Evolutionary conservation across 2,329 filamentous ascomycete species (phyloP), one percentile per base, ranked within the genome.

Genomic region (Xylaria arbuscula): DNA sequence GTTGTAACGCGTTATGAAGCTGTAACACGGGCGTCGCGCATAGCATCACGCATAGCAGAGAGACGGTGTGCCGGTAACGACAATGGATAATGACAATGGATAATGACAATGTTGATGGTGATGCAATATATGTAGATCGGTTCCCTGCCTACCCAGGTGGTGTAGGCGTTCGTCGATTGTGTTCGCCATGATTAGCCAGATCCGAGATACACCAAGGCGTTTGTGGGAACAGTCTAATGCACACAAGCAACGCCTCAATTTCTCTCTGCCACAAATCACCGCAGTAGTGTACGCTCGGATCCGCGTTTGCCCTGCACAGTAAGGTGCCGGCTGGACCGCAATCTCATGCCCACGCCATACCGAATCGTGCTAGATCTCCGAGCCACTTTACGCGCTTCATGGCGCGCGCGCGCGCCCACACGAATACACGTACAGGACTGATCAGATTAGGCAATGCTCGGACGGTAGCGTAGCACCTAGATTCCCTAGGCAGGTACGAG

Each of bases 371-470:
- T 55, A 68, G 55, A 61, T 61, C 48, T 45, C 63, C 54, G 64
- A 64, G 54, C 70, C 69, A 72, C 69, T 72, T 72, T 71, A 72
- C 69, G 69, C 69, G 69, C 68, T 69, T 65, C 56, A 32, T 54
- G 55, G 53, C 66, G 61, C 40, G 57, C 55, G 53, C 54, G 58
- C 67, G 54, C 61, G 48, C 65, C 40, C 50, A 64, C 62, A 51
- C 65, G 55, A 42, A 45, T 45, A 45, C 40, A 55, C 28, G n/a
- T 63, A 64, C 59, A 54, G 55, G 34, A 53, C 62, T 17, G 15
- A 19, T 48, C 58, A 47, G 53, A 36, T 45, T 64, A 45, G 38
- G 24, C 55, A n/a, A 45, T 42, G 15, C 38, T 19, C 9, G 34
- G 42, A 45, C 48, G 32, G 47, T 58, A 42, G 28, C 42, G 10